Conservation (phyloP, 441 rosid species). For the Jatropha podagrica region DNA sequence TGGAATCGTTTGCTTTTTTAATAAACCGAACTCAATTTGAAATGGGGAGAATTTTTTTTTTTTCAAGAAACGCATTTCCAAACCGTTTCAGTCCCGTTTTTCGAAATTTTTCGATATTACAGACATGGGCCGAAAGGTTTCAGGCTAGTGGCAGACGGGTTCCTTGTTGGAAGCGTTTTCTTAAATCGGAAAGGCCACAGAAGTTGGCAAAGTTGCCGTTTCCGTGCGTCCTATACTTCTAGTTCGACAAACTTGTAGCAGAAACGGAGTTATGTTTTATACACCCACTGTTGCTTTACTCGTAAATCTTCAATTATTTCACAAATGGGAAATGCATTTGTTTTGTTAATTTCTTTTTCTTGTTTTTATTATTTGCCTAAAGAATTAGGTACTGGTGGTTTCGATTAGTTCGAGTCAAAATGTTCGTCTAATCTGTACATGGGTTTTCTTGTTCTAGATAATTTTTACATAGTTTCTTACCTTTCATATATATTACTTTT, state of each 20-base stretch:
- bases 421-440: not conserved
- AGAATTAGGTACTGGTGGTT: not conserved
- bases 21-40: not conserved
- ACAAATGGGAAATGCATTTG: not conserved
- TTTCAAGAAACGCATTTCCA: no score
- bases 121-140: no score
- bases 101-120: no score
- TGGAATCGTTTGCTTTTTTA: no score
- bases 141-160: no score
- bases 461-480: not conserved
- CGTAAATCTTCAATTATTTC: not conserved
- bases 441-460: conserved; percentile 3
- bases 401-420: not conserved
- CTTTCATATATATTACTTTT: not conserved
- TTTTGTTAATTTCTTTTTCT: not conserved
- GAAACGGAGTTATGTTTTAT: not conserved
- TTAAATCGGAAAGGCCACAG: no score
- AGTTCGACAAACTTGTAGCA: not conserved
- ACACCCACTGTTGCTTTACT: not conserved
- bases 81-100: no score
- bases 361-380: not conserved
- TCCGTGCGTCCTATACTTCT: no score
- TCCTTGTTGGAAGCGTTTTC: no score
- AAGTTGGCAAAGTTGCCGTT: no score
- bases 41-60: not conserved